Evolutionary conservation across 257 asterid genomes (phyloP), one percentile per base, ranked within the genome.

Genomic region (Solanum chiquidenum): DNA sequence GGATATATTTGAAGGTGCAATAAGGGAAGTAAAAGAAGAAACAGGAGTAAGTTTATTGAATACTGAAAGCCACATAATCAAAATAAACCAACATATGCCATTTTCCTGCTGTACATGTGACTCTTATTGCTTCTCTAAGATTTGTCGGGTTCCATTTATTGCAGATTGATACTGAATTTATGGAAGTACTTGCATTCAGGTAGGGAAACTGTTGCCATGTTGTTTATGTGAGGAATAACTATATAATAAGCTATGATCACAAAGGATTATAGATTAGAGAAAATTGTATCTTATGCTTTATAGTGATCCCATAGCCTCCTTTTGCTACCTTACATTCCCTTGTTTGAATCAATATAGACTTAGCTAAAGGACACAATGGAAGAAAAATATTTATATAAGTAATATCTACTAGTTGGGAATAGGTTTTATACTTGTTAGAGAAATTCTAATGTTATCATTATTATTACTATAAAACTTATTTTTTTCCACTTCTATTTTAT

Each of bases 11-110:
- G 87, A 88, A 38, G 97, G 95, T 25, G 96, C 94, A 58, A 91
- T 49, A 87, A 91, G 97, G 90, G 97, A 94, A 92, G 96, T 94
- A 37, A 93, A 93, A 88, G 97, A 95, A 92, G 98, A 94, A 91
- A 95, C 98, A 75, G 96, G 95, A 90, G 98, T 94, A 92, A 91
- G 94, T 90, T 52, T 64, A 20, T 40, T 1, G 16, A 16, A 49
- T 82, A 1, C 40, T 10, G 85, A 49, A 77, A n/a, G 84, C 84
- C 29, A 40, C 60, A 40, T 4, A 40, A 77, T 33, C 5, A 85
- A 60, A 34, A 73, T 76, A 34, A 71, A 31, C 46, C 42, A 42
- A 4, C 6, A 12, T 13, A 66, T 85, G 73, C 23, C 9, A 42
- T 73, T 31, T 27, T 86, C 40, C 84, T 58, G 27, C 68, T 85